Evolutionary conservation across 257 asterid genomes (phyloP).

Genomic region (Ilex aquifolium): DNA sequence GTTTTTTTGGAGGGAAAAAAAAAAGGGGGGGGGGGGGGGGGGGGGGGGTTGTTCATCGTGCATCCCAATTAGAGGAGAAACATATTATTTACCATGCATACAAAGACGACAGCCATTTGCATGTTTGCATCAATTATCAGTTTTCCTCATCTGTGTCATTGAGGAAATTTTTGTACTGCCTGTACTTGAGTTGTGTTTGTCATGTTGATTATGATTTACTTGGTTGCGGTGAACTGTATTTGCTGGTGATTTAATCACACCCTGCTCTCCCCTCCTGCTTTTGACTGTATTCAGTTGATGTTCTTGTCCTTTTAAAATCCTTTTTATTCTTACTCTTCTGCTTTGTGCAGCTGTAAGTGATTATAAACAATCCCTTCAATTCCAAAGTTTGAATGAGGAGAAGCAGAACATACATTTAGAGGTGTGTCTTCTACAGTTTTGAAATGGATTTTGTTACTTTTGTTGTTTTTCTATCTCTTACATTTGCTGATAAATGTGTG

Average conservation of each 20-base stretch:
- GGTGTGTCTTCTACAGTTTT: slow-evolving; percentile 37
- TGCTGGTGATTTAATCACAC: too few relatives aligned
- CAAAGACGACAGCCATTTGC: too few relatives aligned
- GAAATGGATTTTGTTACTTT: background rate
- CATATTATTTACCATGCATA: too few relatives aligned
- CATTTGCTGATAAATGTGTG: slow-evolving; percentile 16
- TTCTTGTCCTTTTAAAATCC: too few relatives aligned
- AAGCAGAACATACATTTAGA: slow-evolving; percentile 94
- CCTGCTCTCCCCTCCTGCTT: too few relatives aligned
- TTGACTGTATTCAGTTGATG: too few relatives aligned
- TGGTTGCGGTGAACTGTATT: background rate
- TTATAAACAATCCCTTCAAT: slow-evolving; percentile 93
- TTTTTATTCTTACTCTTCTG: background rate
- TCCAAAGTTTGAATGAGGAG: slow-evolving; percentile 90
- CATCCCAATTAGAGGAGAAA: too few relatives aligned
- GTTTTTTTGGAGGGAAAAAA: too few relatives aligned
- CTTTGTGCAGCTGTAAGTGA: slow-evolving; percentile 76
- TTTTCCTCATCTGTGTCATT: too few relatives aligned
- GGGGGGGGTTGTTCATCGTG: too few relatives aligned
- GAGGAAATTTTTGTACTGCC: background rate
- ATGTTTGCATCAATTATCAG: too few relatives aligned
- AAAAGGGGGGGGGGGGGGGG: too few relatives aligned
- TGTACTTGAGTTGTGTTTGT: background rate
- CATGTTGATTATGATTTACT: background rate
- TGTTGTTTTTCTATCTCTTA: slow-evolving; percentile 1